Evolutionary conservation across 2,329 filamentous ascomycete genomes (phyloP).

Genomic region (Sarocladium oryzae): DNA sequence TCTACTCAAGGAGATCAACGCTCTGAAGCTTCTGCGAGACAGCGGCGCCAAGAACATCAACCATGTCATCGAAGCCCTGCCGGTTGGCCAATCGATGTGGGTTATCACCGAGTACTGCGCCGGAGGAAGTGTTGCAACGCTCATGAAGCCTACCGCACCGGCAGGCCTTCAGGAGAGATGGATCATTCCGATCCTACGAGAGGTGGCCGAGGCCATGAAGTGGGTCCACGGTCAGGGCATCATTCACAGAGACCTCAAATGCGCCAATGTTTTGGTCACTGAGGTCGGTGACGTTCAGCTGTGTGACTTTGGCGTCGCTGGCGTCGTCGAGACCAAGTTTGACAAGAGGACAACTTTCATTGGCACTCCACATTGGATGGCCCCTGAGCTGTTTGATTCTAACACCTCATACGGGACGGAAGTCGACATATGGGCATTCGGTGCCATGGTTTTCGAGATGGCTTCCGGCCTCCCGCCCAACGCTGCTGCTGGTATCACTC

Average conservation of each 20-base stretch:
- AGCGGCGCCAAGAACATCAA: slow-evolving; percentile 75
- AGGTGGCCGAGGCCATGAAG: slow-evolving; percentile 58
- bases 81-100: slow-evolving; percentile 76
- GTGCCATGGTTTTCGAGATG: slow-evolving; percentile 74
- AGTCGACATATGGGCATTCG: slow-evolving; percentile 81
- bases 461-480: slow-evolving; percentile 72
- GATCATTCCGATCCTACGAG: slow-evolving; percentile 61
- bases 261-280: slow-evolving; percentile 73
- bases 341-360: slow-evolving; percentile 77
- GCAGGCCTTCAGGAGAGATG: slow-evolving; percentile 63
- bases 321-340: slow-evolving; percentile 66
- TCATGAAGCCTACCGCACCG: slow-evolving; percentile 58
- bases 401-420: slow-evolving; percentile 61
- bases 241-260: slow-evolving; percentile 67
- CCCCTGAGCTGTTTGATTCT: slow-evolving; percentile 66
- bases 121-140: slow-evolving; percentile 72
- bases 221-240: slow-evolving; percentile 65
- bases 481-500: slow-evolving; percentile 43
- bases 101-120: slow-evolving; percentile 83
- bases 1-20: slow-evolving; percentile 61
- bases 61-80: slow-evolving; percentile 70
- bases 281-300: slow-evolving; percentile 73
- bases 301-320: slow-evolving; percentile 79
- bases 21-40: slow-evolving; percentile 66
- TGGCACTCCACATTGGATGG: slow-evolving; percentile 83